phyloP scores from a whole-genome alignment of 208 protist genomes.

The Acanthamoeba rhysodes region DNA sequence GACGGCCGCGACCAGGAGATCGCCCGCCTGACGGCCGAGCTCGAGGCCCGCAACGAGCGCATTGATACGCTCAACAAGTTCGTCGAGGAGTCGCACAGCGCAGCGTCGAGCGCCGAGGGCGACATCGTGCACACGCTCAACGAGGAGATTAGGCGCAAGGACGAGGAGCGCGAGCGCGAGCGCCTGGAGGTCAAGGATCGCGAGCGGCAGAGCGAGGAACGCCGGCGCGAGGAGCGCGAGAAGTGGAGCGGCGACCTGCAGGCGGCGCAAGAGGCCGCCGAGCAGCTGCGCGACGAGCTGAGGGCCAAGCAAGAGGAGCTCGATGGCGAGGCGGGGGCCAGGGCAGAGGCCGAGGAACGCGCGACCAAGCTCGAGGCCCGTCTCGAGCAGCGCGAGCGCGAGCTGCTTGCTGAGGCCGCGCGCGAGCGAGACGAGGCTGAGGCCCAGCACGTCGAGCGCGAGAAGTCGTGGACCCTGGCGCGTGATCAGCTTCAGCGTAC shows the following conservation, averaged over 20 bases:
- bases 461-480: background rate
- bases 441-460: background rate
- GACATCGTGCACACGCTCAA: conserved; percentile 20
- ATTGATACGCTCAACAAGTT: background rate
- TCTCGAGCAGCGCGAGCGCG: too few relatives aligned
- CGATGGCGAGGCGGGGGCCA: too few relatives aligned
- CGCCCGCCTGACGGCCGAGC: background rate
- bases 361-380: too few relatives aligned
- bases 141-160: conserved; percentile 39
- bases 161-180: conserved; percentile 37
- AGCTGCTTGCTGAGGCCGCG: too few relatives aligned
- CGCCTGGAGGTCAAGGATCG: background rate
- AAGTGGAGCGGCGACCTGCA: background rate
- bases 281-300: background rate
- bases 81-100: conserved; percentile 9
- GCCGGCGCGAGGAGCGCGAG: background rate
- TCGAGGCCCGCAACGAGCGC: background rate
- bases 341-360: too few relatives aligned
- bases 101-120: background rate
- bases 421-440: background rate
- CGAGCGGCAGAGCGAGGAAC: conserved; percentile 1
- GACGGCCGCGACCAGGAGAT: background rate
- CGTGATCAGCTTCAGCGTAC: background rate
- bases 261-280: background rate
- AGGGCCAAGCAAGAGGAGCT: background rate